Evolutionary conservation across 1,139 yeast species (phyloP), one percentile per base, ranked within the genome.

Genomic region (Kodamaea ohmeri): DNA sequence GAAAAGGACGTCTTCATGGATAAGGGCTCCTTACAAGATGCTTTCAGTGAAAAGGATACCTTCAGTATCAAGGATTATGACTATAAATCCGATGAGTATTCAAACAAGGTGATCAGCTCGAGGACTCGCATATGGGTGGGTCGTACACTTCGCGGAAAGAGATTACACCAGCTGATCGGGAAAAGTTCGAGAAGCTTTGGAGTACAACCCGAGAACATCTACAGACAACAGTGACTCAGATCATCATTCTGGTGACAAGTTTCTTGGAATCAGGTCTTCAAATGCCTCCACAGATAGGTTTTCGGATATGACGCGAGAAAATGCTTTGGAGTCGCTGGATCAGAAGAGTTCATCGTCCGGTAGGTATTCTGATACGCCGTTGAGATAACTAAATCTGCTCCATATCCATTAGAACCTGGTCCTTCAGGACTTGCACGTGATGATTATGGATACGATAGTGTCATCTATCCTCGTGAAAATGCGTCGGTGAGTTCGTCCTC

Each of bases 401-500:
- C 40, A 11, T 39, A 46, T 15, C 47, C 48, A 2, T n/a, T 29
- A n/a, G 25, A 29, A 4, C 12, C 11, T 4, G 32, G 16, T 6
- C 28, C 28, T 11, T 13, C 21, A 6, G 5, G 21, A 5, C 11
- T 28, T 6, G 6, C 31, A 6, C 15, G 9, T 17, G 22, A 31
- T 14, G 34, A 31, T 3, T 31, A n/a, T 21, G 34, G 24, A 6
- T 31, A 20, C 15, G 34, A 21, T 4, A 26, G 26, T 11, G 34
- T 21, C 4, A 6, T 33, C 11, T 40, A 34, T 19, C 43, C 39
- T 14, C 26, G 43, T 12, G 43, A 33, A 11, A 40, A 37, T 25
- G 30, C 36, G 4, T 41, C 44, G 1, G 15, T 41, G 17, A 25
- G 37, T 28, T 36, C 39, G 12, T 41, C 44, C 6, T 32, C 40